A percentile compares a stretch with the other conserved stretches of the same genome.
phyloP scores from a whole-genome alignment of 495 filamentous ascomycete genomes.

The Aspergillus indologenus region DNA sequence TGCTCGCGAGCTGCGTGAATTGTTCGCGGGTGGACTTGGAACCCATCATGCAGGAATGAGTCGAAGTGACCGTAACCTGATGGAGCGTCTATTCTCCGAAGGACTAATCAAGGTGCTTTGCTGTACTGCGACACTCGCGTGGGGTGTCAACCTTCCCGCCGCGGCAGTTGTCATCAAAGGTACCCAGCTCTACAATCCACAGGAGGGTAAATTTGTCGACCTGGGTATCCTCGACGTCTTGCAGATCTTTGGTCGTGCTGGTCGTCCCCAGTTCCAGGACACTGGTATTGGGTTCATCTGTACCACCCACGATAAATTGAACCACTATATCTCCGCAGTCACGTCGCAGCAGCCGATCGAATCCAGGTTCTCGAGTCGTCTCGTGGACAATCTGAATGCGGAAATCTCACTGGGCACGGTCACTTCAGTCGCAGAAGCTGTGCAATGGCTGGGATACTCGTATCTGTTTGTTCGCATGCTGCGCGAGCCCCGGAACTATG shows the following conservation, averaged over 20 bases:
- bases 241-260: slow-evolving; percentile 97
- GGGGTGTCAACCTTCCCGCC: slow-evolving; percentile 98
- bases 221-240: slow-evolving; percentile 95
- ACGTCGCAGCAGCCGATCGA: slow-evolving; percentile 97
- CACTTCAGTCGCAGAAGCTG: slow-evolving; percentile 87
- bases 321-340: slow-evolving; percentile 90
- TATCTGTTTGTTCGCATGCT: slow-evolving; percentile 97
- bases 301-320: slow-evolving; percentile 85
- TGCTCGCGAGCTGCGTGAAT: slow-evolving; percentile 79
- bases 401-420: slow-evolving; percentile 94
- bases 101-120: slow-evolving; percentile 93
- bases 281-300: slow-evolving; percentile 95
- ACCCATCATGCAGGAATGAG: slow-evolving; percentile 97
- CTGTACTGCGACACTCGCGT: slow-evolving; percentile 96
- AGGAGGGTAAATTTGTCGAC: slow-evolving; percentile 95
- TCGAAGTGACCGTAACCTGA: slow-evolving; percentile 85
- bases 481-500: slow-evolving; percentile 84
- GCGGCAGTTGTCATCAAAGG: slow-evolving; percentile 98
- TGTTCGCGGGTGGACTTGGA: slow-evolving; percentile 85
- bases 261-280: slow-evolving; percentile 94
- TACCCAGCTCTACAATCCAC: slow-evolving; percentile 92
- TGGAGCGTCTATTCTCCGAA: slow-evolving; percentile 84
- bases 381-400: slow-evolving; percentile 96
- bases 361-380: slow-evolving; percentile 80
- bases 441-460: slow-evolving; percentile 96